phyloP scores from a whole-genome alignment of 1,139 yeast genomes.

The Yamadazyma dendronema region DNA sequence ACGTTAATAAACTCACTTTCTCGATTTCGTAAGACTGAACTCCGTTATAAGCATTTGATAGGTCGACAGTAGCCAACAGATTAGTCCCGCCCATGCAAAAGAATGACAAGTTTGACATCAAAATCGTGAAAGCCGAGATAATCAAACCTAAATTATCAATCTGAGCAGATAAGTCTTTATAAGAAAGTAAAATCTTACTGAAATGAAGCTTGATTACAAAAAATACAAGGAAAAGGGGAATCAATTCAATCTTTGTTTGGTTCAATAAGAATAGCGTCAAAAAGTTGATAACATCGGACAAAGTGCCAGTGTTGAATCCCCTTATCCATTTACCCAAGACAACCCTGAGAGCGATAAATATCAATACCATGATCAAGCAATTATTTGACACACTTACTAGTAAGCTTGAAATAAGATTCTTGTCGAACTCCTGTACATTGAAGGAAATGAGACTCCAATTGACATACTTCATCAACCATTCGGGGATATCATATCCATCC shows the following conservation, averaged over 20 bases:
- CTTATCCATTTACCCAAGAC: slow-evolving; percentile 23
- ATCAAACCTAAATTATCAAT: slow-evolving; percentile 24
- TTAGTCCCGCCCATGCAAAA: slow-evolving; percentile 91
- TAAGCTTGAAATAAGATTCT: slow-evolving; percentile 26
- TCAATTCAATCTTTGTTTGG: slow-evolving; percentile 66
- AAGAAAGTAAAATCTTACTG: slow-evolving; percentile 8
- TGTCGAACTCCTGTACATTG: slow-evolving; percentile 20
- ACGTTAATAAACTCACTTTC: slow-evolving; percentile 78
- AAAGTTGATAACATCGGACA: slow-evolving; percentile 45
- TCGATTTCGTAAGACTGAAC: slow-evolving; percentile 63
- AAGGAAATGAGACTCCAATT: slow-evolving; percentile 29
- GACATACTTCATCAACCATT: slow-evolving; percentile 28
- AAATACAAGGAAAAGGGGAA: slow-evolving; percentile 66
- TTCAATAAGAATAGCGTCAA: slow-evolving; percentile 59
- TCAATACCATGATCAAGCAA: slow-evolving; percentile 19
- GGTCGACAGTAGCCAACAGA: slow-evolving; percentile 85
- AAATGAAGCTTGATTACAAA: slow-evolving; percentile 28
- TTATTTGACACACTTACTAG: slow-evolving; percentile 29
- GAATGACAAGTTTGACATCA: slow-evolving; percentile 72
- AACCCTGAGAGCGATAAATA: slow-evolving; percentile 24
- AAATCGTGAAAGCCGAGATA: slow-evolving; percentile 23
- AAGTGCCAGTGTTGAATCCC: slow-evolving; percentile 22
- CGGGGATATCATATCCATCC: slow-evolving; percentile 54
- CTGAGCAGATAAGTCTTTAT: slow-evolving; percentile 18
- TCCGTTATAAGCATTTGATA: slow-evolving; percentile 92